Evolutionary conservation across 495 filamentous ascomycete genomes (phyloP).

Genomic region (Hypoxylon fragiforme): DNA sequence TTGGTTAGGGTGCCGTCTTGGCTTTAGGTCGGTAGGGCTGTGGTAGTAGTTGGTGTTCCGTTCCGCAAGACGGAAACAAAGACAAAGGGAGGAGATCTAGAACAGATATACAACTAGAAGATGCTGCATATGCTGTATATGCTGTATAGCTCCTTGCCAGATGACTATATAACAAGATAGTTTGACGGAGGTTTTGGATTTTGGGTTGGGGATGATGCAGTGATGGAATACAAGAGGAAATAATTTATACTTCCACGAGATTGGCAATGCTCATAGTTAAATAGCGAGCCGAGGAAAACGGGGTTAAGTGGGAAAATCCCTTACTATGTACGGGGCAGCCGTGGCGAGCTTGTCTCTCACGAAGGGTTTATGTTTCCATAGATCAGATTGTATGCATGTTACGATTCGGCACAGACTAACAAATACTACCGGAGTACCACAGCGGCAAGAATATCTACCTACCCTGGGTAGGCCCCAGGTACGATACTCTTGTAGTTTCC

Average conservation of each 20-base stretch:
- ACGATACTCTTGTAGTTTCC: too few species aligned
- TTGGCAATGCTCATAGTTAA: constrained; percentile 17
- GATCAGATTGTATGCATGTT: constrained; percentile 29
- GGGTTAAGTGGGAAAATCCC: constrained; percentile 8
- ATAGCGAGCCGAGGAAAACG: constrained; percentile 2
- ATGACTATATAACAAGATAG: background rate
- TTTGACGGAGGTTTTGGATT: background rate
- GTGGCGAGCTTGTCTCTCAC: constrained; percentile 26
- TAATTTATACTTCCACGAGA: background rate
- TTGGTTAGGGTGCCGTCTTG: constrained; percentile 20
- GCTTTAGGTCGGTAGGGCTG: constrained; percentile 5
- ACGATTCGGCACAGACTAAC: constrained; percentile 15
- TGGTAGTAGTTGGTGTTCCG: constrained; percentile 7
- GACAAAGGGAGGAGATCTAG: constrained; percentile 1
- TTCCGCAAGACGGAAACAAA: constrained; percentile 1
- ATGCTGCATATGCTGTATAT: constrained; percentile 4
- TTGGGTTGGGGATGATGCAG: too few species aligned
- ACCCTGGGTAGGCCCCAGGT: too few species aligned
- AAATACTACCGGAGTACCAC: too few species aligned
- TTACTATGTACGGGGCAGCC: constrained; percentile 22
- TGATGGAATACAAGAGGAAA: constrained; percentile 6
- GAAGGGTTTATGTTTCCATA: constrained; percentile 21
- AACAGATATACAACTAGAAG: constrained; percentile 10
- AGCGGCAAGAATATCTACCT: too few species aligned
- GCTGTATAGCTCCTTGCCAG: too few species aligned